phyloP scores from a whole-genome alignment of 148 eudicot genomes.

The Rhododendron griersonianum region DNA sequence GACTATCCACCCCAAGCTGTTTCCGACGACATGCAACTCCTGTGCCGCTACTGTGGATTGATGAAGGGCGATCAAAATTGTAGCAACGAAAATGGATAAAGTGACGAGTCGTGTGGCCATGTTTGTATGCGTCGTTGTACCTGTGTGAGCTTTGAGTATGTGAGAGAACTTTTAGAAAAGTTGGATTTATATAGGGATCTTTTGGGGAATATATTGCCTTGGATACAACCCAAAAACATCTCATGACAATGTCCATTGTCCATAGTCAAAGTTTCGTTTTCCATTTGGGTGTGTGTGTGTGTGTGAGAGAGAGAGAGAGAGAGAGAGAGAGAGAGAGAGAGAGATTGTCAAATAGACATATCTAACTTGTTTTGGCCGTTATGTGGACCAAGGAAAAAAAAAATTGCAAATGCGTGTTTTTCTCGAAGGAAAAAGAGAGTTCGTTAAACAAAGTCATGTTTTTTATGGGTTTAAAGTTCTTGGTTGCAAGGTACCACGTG shows the following conservation, averaged over 20 bases:
- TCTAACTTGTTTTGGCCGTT: not conserved
- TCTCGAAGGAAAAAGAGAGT: not conserved
- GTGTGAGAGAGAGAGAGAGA: not conserved
- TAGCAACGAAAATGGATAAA: not conserved
- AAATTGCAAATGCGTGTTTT: not conserved
- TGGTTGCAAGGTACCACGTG: too few species aligned
- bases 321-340: not conserved
- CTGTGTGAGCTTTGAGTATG: not conserved
- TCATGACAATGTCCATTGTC: not conserved
- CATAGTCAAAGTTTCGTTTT: not conserved
- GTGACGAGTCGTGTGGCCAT: slow-evolving; percentile 5
- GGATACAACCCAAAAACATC: not conserved
- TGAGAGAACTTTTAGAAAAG: not conserved
- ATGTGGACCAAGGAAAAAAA: not conserved
- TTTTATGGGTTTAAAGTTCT: not conserved
- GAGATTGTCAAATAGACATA: not conserved
- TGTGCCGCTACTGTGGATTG: slow-evolving; percentile 7
- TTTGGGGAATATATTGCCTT: not conserved
- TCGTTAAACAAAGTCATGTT: not conserved
- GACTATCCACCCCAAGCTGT: slow-evolving; percentile 19
- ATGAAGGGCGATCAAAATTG: not conserved
- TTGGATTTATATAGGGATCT: not conserved
- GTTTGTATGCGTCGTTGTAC: not conserved
- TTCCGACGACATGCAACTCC: slow-evolving; percentile 18
- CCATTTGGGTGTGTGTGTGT: not conserved